Evolutionary conservation across 106 monocot species (phyloP).

Genomic region (Iris macrosiphon): DNA sequence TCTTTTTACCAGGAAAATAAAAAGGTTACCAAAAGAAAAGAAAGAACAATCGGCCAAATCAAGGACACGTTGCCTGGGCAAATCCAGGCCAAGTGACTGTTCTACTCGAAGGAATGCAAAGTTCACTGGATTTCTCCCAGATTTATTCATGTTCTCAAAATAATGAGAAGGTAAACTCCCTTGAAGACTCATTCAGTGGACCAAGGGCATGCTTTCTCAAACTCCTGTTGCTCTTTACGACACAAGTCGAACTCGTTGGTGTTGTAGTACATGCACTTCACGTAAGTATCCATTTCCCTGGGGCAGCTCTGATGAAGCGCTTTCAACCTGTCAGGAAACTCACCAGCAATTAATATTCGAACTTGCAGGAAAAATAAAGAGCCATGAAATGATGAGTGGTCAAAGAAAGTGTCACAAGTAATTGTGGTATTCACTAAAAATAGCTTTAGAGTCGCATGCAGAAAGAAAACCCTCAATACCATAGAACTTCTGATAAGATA

Average conservation of each 20-base stretch:
- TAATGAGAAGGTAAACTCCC: background rate
- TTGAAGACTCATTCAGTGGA: constrained; percentile 31
- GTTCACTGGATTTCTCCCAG: background rate
- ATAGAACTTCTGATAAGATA: no score
- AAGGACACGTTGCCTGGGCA: no score
- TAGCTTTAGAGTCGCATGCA: no score
- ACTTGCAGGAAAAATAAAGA: background rate
- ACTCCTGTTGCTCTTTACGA: constrained; percentile 82
- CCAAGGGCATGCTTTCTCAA: constrained; percentile 65
- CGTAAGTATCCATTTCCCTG: constrained; percentile 92
- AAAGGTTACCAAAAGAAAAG: no score
- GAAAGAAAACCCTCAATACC: no score
- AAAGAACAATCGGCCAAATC: no score
- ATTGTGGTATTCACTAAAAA: no score
- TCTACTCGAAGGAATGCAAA: no score
- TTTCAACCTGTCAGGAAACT: constrained; percentile 52
- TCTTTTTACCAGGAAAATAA: no score
- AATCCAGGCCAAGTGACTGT: no score
- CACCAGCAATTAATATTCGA: constrained; percentile 8
- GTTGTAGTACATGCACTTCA: constrained; percentile 87
- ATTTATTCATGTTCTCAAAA: constrained; percentile 18
- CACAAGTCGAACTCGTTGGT: constrained; percentile 95
- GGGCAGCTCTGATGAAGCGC: constrained; percentile 76
- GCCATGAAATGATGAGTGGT: no score
- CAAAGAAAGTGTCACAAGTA: no score